phyloP scores from a whole-genome alignment of 208 protist genomes.

The Trypanosoma vivax region DNA sequence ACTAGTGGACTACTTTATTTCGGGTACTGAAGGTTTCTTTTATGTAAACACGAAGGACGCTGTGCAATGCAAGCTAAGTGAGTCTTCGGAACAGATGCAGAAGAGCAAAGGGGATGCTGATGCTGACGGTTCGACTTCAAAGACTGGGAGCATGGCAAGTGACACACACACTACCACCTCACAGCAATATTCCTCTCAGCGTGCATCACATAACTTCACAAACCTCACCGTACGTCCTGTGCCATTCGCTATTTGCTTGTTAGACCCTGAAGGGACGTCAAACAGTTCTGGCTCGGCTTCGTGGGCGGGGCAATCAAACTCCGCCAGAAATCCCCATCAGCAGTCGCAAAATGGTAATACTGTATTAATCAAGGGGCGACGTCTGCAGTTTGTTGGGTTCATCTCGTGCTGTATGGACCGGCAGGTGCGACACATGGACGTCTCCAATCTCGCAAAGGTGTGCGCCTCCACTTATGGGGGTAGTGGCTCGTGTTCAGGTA shows the following conservation, averaged over 20 bases:
- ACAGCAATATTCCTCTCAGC: slow-evolving; percentile 3
- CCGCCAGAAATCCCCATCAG: neutral
- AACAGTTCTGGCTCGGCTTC: slow-evolving; percentile 10
- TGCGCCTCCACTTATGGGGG: neutral
- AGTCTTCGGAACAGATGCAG: neutral
- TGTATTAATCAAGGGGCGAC: slow-evolving; percentile 14
- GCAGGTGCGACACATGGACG: slow-evolving; percentile 9
- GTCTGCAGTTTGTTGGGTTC: slow-evolving; percentile 20
- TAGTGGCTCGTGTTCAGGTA: neutral
- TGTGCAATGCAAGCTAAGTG: neutral
- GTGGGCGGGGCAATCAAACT: neutral
- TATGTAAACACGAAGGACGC: slow-evolving; percentile 18
- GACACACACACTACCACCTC: slow-evolving; percentile 1
- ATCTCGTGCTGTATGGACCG: slow-evolving; percentile 20
- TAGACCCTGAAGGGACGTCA: slow-evolving; percentile 46
- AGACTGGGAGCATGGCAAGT: neutral
- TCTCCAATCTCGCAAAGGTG: neutral
- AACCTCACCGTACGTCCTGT: slow-evolving; percentile 43
- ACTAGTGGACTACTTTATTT: slow-evolving; percentile 20
- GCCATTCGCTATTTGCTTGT: slow-evolving; percentile 73
- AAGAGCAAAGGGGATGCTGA: neutral
- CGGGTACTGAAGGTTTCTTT: slow-evolving; percentile 16
- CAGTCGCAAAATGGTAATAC: neutral
- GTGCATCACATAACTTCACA: neutral
- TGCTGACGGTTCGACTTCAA: neutral